Conservation (phyloP, 2,329 filamentous ascomycete species). For the Chaetomiaceae sp. region DNA sequence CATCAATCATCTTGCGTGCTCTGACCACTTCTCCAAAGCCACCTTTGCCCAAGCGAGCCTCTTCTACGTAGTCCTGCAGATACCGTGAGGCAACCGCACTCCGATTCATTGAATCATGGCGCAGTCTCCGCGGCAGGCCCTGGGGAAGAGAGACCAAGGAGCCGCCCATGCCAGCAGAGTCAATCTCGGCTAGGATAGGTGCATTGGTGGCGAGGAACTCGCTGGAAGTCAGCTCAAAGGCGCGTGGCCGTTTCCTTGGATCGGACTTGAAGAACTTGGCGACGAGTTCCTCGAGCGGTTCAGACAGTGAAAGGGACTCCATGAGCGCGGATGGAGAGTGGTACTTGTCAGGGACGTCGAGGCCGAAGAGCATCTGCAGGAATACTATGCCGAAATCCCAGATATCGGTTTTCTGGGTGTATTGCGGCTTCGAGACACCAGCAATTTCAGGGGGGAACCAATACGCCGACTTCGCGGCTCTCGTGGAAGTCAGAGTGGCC, state of each 20-base stretch:
- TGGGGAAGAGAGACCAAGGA: constrained; percentile 38
- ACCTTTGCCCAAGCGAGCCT: constrained; percentile 82
- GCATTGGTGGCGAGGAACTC: constrained; percentile 62
- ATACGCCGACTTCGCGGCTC: constrained; percentile 66
- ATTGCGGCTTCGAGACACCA: constrained; percentile 52
- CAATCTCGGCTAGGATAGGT: constrained; percentile 47
- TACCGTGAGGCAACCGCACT: constrained; percentile 64
- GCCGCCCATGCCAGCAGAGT: constrained; percentile 34
- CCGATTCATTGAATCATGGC: constrained; percentile 56
- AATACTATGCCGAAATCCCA: constrained; percentile 94
- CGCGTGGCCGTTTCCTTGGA: constrained; percentile 74
- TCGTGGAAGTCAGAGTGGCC: constrained; percentile 45
- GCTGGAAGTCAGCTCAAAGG: constrained; percentile 64
- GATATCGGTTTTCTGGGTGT: constrained; percentile 77
- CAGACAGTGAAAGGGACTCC: constrained; percentile 64
- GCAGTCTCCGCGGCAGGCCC: constrained; percentile 43
- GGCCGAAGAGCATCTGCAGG: constrained; percentile 88
- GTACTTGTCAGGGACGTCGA: constrained; percentile 69
- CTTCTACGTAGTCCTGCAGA: constrained; percentile 81
- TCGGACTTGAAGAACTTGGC: constrained; percentile 79
- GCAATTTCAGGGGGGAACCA: constrained; percentile 79
- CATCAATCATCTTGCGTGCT: constrained; percentile 88
- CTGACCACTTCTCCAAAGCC: constrained; percentile 97
- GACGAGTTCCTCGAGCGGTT: constrained; percentile 71
- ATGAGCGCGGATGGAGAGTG: constrained; percentile 71